phyloP scores from a whole-genome alignment of 2,329 filamentous ascomycete species.

The Aspergillus sp. region DNA sequence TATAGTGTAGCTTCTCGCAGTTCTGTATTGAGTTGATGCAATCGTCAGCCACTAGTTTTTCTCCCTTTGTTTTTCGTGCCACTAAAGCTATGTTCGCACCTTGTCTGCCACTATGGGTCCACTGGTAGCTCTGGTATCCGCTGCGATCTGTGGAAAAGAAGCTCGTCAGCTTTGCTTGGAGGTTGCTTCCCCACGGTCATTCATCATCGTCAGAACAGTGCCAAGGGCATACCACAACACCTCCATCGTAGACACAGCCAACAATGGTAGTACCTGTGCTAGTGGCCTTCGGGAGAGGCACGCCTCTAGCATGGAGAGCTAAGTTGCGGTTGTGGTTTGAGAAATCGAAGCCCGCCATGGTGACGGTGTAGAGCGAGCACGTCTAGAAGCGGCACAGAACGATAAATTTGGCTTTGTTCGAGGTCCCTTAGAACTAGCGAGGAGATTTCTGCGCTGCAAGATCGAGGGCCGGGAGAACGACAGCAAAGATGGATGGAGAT shows the following conservation, averaged over 20 bases:
- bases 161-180: conserved; percentile 12
- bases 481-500: conserved; percentile 29
- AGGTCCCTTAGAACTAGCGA: conserved; percentile 17
- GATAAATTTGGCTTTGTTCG: neutral
- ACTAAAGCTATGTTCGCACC: conserved; percentile 34
- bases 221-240: conserved; percentile 67
- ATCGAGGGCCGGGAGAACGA: neutral
- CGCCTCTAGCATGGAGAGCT: conserved; percentile 85
- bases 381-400: conserved; percentile 21
- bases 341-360: conserved; percentile 97
- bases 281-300: conserved; percentile 92
- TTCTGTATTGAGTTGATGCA: conserved; percentile 48
- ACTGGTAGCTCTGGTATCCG: conserved; percentile 93
- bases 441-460: too few species aligned
- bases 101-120: conserved; percentile 99
- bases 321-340: conserved; percentile 99
- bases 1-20: conserved; percentile 99
- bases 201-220: neutral
- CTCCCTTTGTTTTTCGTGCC: too few species aligned
- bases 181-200: neutral
- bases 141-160: conserved; percentile 62
- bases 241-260: conserved; percentile 90
- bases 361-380: conserved; percentile 31
- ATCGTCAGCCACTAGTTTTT: neutral
- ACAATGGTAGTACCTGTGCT: conserved; percentile 99